These are phyloP conservation scores for Globisporangium canariense DNA, from an alignment of 352 stramenopile genomes.

Conservation along the genomic window DNA sequence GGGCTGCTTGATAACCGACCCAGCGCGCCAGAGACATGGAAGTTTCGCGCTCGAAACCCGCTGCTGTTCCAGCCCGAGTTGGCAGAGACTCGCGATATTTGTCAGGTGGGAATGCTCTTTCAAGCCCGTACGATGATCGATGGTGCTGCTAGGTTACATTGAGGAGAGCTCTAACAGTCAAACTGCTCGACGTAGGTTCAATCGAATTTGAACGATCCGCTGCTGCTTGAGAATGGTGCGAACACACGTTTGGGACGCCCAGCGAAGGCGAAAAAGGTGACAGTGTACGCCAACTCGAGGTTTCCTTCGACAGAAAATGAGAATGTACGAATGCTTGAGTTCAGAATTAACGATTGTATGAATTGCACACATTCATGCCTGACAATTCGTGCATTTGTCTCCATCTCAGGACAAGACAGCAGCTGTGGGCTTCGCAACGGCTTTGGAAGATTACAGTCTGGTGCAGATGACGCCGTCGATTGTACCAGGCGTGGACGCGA, in stretches of 20 bases:
- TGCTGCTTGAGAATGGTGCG: conserved; percentile 45
- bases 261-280: conserved; percentile 37
- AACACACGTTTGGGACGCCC: conserved; percentile 24
- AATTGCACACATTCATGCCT: too few relatives aligned
- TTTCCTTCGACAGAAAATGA: conserved; percentile 31
- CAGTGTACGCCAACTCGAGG: conserved; percentile 72
- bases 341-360: too few relatives aligned
- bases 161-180: not conserved
- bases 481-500: conserved; percentile 64
- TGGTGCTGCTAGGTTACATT: not conserved
- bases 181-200: conserved; percentile 21
- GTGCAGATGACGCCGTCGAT: conserved; percentile 82
- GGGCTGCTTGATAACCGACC: conserved; percentile 57
- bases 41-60: conserved; percentile 67
- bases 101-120: conserved; percentile 31
- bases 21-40: conserved; percentile 69
- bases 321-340: conserved; percentile 17
- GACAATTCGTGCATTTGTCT: not conserved
- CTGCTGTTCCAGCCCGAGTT: conserved; percentile 77
- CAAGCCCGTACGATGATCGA: not conserved
- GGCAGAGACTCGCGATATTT: conserved; percentile 52
- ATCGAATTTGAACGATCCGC: conserved; percentile 8
- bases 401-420: conserved; percentile 8
- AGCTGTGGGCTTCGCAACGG: conserved; percentile 9
- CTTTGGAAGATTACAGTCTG: conserved; percentile 35